phyloP scores from a whole-genome alignment of 225 moss, liverwort and hornwort genomes.

The Anthoceros angustus region DNA sequence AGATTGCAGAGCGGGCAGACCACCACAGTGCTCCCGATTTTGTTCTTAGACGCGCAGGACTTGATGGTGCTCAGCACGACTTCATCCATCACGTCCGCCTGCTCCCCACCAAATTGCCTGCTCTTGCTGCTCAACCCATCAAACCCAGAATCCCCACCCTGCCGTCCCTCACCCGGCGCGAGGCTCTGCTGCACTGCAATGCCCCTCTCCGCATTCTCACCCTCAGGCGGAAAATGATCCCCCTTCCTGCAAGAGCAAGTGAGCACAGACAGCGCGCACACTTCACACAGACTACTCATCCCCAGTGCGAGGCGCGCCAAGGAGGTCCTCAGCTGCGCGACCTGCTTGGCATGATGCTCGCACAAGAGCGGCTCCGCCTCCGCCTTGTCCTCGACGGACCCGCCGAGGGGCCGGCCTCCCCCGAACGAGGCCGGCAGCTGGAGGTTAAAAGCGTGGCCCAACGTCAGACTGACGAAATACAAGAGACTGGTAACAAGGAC shows the following conservation, averaged over 20 bases:
- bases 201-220: background rate
- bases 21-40: background rate
- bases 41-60: background rate
- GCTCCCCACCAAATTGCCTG: background rate
- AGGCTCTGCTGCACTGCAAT: background rate
- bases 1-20: background rate
- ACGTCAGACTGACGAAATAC: background rate
- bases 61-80: background rate
- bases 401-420: background rate
- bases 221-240: background rate
- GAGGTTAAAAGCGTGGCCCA: background rate
- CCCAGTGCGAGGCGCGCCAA: background rate
- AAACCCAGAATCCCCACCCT: background rate
- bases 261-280: background rate
- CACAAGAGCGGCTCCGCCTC: background rate
- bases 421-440: background rate
- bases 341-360: background rate
- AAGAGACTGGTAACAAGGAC: background rate
- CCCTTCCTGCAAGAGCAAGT: background rate
- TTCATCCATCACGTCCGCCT: background rate
- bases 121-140: background rate
- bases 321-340: background rate
- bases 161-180: background rate
- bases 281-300: background rate
- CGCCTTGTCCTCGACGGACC: background rate